phyloP scores from a whole-genome alignment of 805 yeast genomes.

The Crinitomyces ghanaensis region DNA sequence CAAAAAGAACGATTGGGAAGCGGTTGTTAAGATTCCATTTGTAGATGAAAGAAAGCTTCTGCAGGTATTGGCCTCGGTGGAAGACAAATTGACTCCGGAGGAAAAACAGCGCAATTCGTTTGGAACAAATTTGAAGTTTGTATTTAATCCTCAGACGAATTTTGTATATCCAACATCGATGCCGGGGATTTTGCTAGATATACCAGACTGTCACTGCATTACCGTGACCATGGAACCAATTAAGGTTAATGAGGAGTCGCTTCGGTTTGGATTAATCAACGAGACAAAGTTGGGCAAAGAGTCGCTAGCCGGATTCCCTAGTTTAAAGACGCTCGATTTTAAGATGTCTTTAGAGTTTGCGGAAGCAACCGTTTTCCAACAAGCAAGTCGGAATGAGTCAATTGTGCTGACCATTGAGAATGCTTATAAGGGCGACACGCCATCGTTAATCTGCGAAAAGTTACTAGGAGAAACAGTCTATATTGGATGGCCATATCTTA shows the following conservation, averaged over 20 bases:
- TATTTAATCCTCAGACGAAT: conserved; percentile 65
- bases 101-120: conserved; percentile 65
- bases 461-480: conserved; percentile 53
- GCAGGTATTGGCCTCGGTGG: conserved; percentile 59
- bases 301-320: conserved; percentile 82
- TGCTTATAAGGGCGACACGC: conserved; percentile 27
- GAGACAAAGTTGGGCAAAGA: conserved; percentile 63
- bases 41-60: conserved; percentile 73
- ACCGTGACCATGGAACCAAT: conserved; percentile 50
- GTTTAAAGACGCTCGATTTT: conserved; percentile 61
- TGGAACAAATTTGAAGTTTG: conserved; percentile 59
- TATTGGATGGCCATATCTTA: conserved; percentile 82
- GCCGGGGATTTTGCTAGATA: conserved; percentile 63
- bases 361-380: conserved; percentile 69
- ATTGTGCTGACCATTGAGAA: conserved; percentile 56
- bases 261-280: conserved; percentile 41
- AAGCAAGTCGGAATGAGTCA: conserved; percentile 74
- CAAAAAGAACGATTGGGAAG: conserved; percentile 95
- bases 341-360: conserved; percentile 38
- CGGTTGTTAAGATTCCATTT: conserved; percentile 84
- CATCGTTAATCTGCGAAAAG: conserved; percentile 55
- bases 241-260: conserved; percentile 29
- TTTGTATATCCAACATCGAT: conserved; percentile 62
- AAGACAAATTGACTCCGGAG: conserved; percentile 49
- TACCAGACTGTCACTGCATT: conserved; percentile 68